Evolutionary conservation across 805 yeast genomes (phyloP).

Genomic region (Starmerella vitae): DNA sequence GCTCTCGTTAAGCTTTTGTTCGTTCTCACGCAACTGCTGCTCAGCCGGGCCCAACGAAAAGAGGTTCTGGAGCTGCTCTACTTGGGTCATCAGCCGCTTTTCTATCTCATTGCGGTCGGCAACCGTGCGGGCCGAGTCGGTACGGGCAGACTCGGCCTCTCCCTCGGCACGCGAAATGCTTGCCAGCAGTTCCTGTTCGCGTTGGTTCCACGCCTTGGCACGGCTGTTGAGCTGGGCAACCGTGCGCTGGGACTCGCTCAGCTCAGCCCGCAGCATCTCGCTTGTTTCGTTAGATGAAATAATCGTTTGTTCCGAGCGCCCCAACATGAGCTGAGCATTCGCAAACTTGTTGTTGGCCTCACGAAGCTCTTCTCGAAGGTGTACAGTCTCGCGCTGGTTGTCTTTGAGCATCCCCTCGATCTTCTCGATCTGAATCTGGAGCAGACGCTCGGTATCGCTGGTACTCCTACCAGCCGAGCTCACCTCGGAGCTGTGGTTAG

Average conservation of each 20-base stretch:
- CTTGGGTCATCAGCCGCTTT: constrained; percentile 12
- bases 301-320: constrained; percentile 5
- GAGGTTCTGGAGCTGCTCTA: constrained; percentile 10
- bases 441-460: neutral
- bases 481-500: neutral
- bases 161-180: neutral
- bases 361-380: constrained; percentile 20
- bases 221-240: neutral
- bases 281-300: neutral
- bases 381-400: constrained; percentile 25
- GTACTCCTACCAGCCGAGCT: neutral
- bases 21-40: neutral
- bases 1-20: neutral
- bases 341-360: neutral
- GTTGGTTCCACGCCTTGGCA: neutral
- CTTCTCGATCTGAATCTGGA: constrained; percentile 18
- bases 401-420: constrained; percentile 23
- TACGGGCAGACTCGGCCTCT: neutral
- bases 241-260: neutral
- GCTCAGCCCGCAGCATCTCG: neutral
- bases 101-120: constrained; percentile 6
- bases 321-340: constrained; percentile 1
- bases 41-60: constrained; percentile 5
- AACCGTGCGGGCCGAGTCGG: neutral
- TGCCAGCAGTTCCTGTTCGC: constrained; percentile 5